These are phyloP conservation scores for Penicillium crustosum DNA, from an alignment of 2,329 filamentous ascomycete species.

Conservation along the genomic window DNA sequence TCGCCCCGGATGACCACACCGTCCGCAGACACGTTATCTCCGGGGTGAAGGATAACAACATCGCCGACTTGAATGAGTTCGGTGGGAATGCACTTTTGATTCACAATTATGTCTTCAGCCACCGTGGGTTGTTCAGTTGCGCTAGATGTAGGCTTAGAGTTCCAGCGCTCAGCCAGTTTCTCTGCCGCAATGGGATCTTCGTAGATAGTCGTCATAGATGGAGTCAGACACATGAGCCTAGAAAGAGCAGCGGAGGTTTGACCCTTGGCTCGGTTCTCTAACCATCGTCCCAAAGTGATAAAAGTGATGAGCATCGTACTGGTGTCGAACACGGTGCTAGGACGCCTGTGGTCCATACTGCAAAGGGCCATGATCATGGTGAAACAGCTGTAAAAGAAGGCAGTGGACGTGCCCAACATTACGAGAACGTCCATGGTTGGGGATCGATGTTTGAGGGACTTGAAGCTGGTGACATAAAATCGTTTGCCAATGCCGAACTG, in stretches of 20 bases:
- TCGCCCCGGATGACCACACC: slow-evolving; percentile 83
- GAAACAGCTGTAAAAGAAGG: slow-evolving; percentile 91
- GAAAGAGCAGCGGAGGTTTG: slow-evolving; percentile 94
- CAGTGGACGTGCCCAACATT: slow-evolving; percentile 87
- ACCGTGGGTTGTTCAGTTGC: slow-evolving; percentile 8
- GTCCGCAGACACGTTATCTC: slow-evolving; percentile 95
- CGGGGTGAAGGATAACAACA: slow-evolving; percentile 86
- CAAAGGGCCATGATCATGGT: slow-evolving; percentile 81
- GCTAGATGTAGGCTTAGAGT: slow-evolving; percentile 12
- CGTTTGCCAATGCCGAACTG: slow-evolving; percentile 95
- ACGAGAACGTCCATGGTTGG: slow-evolving; percentile 98
- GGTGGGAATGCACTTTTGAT: slow-evolving; percentile 74
- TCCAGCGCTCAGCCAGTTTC: slow-evolving; percentile 81
- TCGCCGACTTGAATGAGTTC: slow-evolving; percentile 93
- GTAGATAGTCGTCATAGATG: slow-evolving; percentile 96
- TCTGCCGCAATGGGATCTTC: slow-evolving; percentile 89
- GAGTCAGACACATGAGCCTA: slow-evolving; percentile 89
- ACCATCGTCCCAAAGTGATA: slow-evolving; percentile 82
- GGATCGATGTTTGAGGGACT: slow-evolving; percentile 83
- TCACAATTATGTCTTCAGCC: slow-evolving; percentile 19
- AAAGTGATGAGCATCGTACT: slow-evolving; percentile 99
- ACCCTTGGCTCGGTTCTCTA: slow-evolving; percentile 93
- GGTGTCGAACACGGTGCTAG: slow-evolving; percentile 91
- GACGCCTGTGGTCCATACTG: slow-evolving; percentile 72
- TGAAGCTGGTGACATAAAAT: slow-evolving; percentile 92